Evolutionary conservation across 2,329 filamentous ascomycete species (phyloP).

Genomic region (Aspergillus ustus): DNA sequence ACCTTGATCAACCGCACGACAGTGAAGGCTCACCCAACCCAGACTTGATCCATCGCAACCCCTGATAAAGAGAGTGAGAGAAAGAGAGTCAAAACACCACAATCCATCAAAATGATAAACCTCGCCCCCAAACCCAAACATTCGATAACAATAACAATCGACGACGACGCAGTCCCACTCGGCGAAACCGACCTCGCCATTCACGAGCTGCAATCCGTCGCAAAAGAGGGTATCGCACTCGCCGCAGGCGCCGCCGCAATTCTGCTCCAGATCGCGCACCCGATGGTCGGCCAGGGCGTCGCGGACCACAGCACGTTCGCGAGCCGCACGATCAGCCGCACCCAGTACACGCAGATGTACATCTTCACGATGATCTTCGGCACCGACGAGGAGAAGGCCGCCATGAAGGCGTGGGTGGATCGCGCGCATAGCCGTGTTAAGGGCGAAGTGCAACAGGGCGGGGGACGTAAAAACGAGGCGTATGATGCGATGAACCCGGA

Average conservation of each 20-base stretch:
- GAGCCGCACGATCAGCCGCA: slow-evolving; percentile 41
- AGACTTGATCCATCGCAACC: neutral
- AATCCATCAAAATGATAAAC: neutral
- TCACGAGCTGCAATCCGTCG: slow-evolving; percentile 32
- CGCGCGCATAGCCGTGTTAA: slow-evolving; percentile 37
- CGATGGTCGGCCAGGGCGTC: slow-evolving; percentile 43
- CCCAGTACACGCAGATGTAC: slow-evolving; percentile 42
- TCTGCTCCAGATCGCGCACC: slow-evolving; percentile 47
- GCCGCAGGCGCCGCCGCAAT: slow-evolving; percentile 43
- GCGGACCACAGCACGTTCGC: slow-evolving; percentile 45
- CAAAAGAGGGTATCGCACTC: slow-evolving; percentile 41
- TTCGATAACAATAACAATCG: neutral
- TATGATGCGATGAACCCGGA: slow-evolving; percentile 44
- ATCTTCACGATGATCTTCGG: slow-evolving; percentile 46
- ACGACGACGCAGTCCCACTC: neutral
- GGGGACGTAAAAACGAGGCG: neutral
- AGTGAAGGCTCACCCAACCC: neutral
- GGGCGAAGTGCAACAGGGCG: slow-evolving; percentile 25
- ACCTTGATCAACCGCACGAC: neutral
- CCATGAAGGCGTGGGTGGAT: slow-evolving; percentile 40
- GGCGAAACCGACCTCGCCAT: slow-evolving; percentile 4
- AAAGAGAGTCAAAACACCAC: neutral
- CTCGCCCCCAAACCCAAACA: slow-evolving; percentile 13
- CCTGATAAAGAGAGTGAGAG: neutral
- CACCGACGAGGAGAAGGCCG: slow-evolving; percentile 35